Evolutionary conservation across 768 basidiomycete genomes (phyloP).

Genomic region (Agrocybe pediades): DNA sequence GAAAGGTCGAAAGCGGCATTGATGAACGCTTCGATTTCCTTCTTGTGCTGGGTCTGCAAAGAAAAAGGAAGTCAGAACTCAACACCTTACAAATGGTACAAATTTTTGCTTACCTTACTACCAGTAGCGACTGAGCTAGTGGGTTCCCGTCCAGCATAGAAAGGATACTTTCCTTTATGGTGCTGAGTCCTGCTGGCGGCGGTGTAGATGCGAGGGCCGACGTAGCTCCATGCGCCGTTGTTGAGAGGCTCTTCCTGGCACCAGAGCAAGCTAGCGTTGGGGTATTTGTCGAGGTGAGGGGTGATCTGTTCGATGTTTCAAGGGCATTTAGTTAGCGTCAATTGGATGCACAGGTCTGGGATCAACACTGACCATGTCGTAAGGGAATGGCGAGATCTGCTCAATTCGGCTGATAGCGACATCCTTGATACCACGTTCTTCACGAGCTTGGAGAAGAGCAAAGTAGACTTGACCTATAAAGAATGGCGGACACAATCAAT

Average conservation of each 20-base stretch:
- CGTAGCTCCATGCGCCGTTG: slow-evolving; percentile 97
- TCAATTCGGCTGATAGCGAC: slow-evolving; percentile 94
- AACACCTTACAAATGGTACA: background rate
- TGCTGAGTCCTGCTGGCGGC: slow-evolving; percentile 89
- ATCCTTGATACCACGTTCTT: slow-evolving; percentile 88
- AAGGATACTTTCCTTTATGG: slow-evolving; percentile 89
- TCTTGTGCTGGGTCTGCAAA: slow-evolving; percentile 73
- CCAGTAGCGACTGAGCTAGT: slow-evolving; percentile 92
- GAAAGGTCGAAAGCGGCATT: slow-evolving; percentile 51
- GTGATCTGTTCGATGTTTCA: slow-evolving; percentile 57
- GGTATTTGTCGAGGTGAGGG: slow-evolving; percentile 94
- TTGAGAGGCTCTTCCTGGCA: slow-evolving; percentile 97
- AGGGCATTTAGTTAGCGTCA: slow-evolving; percentile 5
- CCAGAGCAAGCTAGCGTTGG: slow-evolving; percentile 93
- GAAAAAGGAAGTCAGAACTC: slow-evolving; percentile 31
- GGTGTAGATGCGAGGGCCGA: slow-evolving; percentile 91
- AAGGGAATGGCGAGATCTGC: slow-evolving; percentile 96
- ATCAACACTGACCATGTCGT: slow-evolving; percentile 73
- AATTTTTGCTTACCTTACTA: slow-evolving; percentile 63
- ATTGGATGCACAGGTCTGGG: background rate
- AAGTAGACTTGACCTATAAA: slow-evolving; percentile 89
- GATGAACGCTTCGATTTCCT: slow-evolving; percentile 82
- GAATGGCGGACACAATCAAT: no score
- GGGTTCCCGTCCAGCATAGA: slow-evolving; percentile 91
- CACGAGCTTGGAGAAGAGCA: slow-evolving; percentile 85